These are phyloP conservation scores for Silybum marianum DNA, from an alignment of 129 eudicot genomes.

Conservation along the genomic window DNA sequence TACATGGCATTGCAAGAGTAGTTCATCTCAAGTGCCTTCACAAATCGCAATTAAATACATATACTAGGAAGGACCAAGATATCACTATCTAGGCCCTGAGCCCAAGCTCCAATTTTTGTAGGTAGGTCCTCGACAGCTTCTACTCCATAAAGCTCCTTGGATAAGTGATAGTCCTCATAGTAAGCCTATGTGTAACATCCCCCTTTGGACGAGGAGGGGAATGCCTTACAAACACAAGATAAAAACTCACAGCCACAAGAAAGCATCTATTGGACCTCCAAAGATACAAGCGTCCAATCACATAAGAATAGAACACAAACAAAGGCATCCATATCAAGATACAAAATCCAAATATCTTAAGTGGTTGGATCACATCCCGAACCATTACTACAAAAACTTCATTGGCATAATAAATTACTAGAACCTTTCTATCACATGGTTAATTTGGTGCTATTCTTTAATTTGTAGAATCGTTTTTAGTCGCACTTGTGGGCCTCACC, in stretches of 20 bases:
- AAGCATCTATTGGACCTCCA: neutral
- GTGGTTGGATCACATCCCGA: neutral
- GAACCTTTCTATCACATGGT: neutral
- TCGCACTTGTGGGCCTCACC: neutral
- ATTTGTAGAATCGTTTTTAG: neutral
- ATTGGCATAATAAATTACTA: neutral
- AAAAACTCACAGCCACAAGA: neutral
- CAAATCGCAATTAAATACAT: neutral
- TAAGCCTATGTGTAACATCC: neutral
- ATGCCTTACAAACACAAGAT: neutral
- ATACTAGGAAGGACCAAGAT: neutral
- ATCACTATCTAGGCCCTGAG: neutral
- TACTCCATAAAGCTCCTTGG: neutral
- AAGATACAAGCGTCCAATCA: neutral
- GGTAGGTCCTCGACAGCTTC: neutral
- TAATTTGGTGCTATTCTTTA: neutral
- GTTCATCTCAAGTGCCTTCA: neutral
- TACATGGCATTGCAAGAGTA: neutral
- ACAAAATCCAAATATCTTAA: neutral
- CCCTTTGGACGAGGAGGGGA: neutral
- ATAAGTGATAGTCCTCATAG: too few species aligned
- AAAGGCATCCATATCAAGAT: neutral
- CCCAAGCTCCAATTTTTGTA: neutral
- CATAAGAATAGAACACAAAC: neutral
- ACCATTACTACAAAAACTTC: neutral